Percentiles rank a stretch among this genome's conserved stretches.
These are phyloP conservation scores for Panellus pusillus DNA, from an alignment of 768 basidiomycete species.

Conservation along the genomic window DNA sequence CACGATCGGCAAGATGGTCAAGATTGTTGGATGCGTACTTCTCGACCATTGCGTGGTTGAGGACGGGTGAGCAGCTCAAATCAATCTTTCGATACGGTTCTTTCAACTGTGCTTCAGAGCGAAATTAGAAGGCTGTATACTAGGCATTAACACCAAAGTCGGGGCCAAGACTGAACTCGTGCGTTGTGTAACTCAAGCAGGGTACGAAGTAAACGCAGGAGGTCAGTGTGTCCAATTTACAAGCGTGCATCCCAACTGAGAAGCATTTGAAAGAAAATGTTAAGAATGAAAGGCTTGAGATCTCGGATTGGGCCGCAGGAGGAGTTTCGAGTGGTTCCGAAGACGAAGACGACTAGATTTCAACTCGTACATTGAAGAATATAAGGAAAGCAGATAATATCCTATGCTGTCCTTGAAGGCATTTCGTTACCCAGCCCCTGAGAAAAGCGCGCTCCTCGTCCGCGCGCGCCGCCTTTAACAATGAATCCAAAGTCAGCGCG, in stretches of 20 bases:
- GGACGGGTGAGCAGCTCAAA: constrained; percentile 64
- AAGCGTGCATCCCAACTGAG: neutral
- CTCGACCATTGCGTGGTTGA: constrained; percentile 88
- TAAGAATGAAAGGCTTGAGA: constrained; percentile 57
- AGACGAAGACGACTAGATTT: constrained; percentile 21
- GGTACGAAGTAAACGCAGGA: constrained; percentile 67
- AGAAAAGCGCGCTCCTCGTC: constrained; percentile 77
- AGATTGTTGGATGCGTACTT: constrained; percentile 77
- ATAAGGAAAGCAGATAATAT: constrained; percentile 1
- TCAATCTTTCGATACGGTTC: neutral
- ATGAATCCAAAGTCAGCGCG: neutral
- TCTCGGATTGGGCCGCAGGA: constrained; percentile 51
- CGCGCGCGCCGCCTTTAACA: constrained; percentile 58
- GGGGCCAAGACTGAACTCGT: constrained; percentile 68
- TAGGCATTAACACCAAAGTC: constrained; percentile 73
- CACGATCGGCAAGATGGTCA: constrained; percentile 80
- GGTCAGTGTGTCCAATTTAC: constrained; percentile 41
- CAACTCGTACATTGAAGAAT: constrained; percentile 12
- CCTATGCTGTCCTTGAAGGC: constrained; percentile 42
- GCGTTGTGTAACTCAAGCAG: constrained; percentile 72
- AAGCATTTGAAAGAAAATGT: constrained; percentile 41
- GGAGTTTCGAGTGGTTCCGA: constrained; percentile 28
- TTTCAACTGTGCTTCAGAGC: constrained; percentile 42
- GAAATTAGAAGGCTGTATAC: constrained; percentile 73
- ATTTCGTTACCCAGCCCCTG: constrained; percentile 84